Evolutionary conservation across 495 filamentous ascomycete species (phyloP), one percentile per base, ranked within the genome.

Genomic region (Sphaerosporella brunnea): DNA sequence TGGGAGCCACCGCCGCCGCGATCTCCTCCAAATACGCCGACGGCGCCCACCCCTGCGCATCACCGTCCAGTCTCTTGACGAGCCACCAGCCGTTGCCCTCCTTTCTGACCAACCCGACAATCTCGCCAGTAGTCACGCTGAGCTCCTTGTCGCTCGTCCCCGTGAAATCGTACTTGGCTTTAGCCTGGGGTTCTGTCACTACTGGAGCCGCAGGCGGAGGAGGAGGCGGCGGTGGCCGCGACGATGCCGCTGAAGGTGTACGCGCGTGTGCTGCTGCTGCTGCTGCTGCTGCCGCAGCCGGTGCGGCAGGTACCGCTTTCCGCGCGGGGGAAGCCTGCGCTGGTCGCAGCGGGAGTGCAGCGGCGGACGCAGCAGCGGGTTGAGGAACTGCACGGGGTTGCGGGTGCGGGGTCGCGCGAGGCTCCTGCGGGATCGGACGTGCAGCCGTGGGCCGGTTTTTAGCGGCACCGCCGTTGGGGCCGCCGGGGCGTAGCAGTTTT

Each of bases 41-140:
- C 0, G 90, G 90, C 0, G 86, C 77, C 90, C 90, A 97, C 34
- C 85, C 92, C 65, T 92, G 80, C 16, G 72, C 72, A 4, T 66
- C 67, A 2, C 68, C 64, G 49, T 75, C 67, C 40, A 62, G 62
- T 54, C 73, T 78, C 65, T 83, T 86, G 45, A 78, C 88, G 32
- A 94, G 69, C 86, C 87, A 95, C 92, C 92, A 96, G 36, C 90
- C 90, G 57, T 95, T 94, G 50, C 65, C 69, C 65, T 93, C 88
- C 63, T 94, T 94, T 49, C 82, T 78, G 9, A 92, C 69, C 51
- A 96, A 75, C 60, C 87, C 74, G 32, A 99, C 71, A 23, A 93
- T 65, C 51, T 95, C 81, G 45, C 79, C 85, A 34, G 77, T 73
- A 47, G 62, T 71, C 21, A 99, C 68, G 13, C 77, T 75, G 16